Evolutionary conservation across 148 eudicot species (phyloP), one percentile per base, ranked within the genome.

Genomic region (Fagopyrum homotropicum): DNA sequence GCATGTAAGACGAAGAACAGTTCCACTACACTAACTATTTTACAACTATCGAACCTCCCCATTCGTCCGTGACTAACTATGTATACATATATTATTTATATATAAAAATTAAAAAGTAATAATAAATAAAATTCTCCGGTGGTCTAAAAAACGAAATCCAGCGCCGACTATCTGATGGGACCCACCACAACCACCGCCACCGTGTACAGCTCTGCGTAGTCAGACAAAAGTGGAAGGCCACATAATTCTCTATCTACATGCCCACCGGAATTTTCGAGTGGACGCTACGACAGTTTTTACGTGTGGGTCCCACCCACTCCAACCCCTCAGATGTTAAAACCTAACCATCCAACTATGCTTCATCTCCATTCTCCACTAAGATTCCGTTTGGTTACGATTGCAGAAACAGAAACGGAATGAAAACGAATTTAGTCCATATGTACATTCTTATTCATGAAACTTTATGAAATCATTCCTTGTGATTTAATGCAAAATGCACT

Each of bases 121-220:
- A 35, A 35, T 35, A 35, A 49, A 12, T 22, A 49, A 49, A 49
- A 2, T 2, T 4, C 52, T 49, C 52, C 52, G 52, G 52, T 12
- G 12, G 12, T 49, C 52, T 12, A 9, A 12, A 49, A 49, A 49
- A 49, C 15, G 2, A 49, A 49, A 3, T 9, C 12, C 52, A 49
- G 12, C 52, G 52, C 52, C 52, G 52, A 49, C 52, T 60, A 8
- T 22, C 40, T 2, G 40, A 22, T 22, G 12, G 66, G 2, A 4
- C 43, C 66, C 66, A 60, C 40, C 66, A 35, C 69, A 30, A 63
- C 64, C 69, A 63, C 69, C 69, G 69, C 45, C 69, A 63, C 45
- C 45, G 69, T 63, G 69, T 60, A 60, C 66, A 60, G 14, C 35
- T 26, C 66, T 4, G 9, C 66, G 19, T 35, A 60, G 35, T 9